Conservation (phyloP, 2,329 filamentous ascomycete species). For the Aspergillus sp. region DNA sequence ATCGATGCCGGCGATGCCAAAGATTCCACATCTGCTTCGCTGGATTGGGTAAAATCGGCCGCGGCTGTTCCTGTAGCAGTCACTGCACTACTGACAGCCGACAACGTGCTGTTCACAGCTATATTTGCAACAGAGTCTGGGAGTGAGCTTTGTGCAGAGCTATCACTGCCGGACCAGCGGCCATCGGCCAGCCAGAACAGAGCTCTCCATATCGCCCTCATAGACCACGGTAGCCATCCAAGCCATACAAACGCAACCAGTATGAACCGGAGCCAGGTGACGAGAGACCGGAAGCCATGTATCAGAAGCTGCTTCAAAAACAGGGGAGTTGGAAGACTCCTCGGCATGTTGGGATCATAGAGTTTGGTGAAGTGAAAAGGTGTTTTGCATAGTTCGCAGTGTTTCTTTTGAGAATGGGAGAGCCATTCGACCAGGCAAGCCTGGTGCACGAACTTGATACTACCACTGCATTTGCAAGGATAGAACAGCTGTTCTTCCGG, state of each 20-base stretch:
- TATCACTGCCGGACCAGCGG: conserved; percentile 52
- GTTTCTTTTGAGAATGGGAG: conserved; percentile 97
- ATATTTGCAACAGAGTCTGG: conserved; percentile 20
- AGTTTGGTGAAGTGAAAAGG: conserved; percentile 97
- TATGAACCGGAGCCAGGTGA: conserved; percentile 74
- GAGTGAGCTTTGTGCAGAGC: conserved; percentile 17
- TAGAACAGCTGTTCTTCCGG: conserved; percentile 86
- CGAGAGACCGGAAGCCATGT: conserved; percentile 67
- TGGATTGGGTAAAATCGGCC: conserved; percentile 12
- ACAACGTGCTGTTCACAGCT: conserved; percentile 26
- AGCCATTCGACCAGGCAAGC: conserved; percentile 99
- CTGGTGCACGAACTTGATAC: conserved; percentile 98
- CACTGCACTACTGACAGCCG: conserved; percentile 15
- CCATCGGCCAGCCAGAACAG: conserved; percentile 92
- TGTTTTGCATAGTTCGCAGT: conserved; percentile 99
- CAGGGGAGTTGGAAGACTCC: conserved; percentile 72
- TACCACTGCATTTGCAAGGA: conserved; percentile 97
- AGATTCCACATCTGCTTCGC: conserved; percentile 25
- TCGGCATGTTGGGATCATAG: conserved; percentile 92
- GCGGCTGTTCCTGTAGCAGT: conserved; percentile 21
- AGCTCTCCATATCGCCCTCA: conserved; percentile 87
- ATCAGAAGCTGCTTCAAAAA: conserved; percentile 76
- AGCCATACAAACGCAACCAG: conserved; percentile 87
- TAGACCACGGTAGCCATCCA: conserved; percentile 80
- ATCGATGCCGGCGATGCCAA: conserved; percentile 37